Evolutionary conservation across 2,329 filamentous ascomycete species (phyloP), one percentile per base, ranked within the genome.

Genomic region (Trichoderma breve): DNA sequence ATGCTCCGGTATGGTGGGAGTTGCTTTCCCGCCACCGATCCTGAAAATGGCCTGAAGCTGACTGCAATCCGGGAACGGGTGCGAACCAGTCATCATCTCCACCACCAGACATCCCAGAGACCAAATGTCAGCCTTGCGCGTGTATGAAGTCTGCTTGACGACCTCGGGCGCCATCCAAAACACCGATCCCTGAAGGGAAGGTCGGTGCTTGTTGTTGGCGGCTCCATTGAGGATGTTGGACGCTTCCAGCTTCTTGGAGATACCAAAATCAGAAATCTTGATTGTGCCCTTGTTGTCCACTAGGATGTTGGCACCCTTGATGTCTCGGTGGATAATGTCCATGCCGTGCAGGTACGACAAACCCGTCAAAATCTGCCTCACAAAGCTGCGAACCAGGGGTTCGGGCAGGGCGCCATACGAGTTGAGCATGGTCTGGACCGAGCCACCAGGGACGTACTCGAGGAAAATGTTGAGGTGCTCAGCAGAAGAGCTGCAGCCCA

Each of bases 101-200:
- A 99, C 95, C 15, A 99, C 94, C 66, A 99, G 86, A 81, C 96
- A 99, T 39, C 96, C 96, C 28, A 99, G 88, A 60, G 94, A 97
- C 96, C 96, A 99, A 77, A 99, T 99, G 79, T 99, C 96, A 15
- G 96, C 96, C 84, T 98, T 98, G 83, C 95, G 94, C 6, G 95
- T 98, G 83, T 99, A 98, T 6, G 94, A 95, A 3, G 95, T 98
- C 83, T 98, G 96, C 78, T 96, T 96, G 74, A 99, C 96, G 24
- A 99, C 96, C 84, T 99, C 96, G 9, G 96, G 96, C 0, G 96
- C 96, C 96, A 99, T 99, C 96, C 96, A 99, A 84, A 98, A 99
- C 67, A 99, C 96, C 30, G 94, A 98, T 15, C 96, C 96, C 81
- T 99, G 96, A 4, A 99, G 88, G 1, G 95, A 98, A 3, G 90